These are phyloP conservation scores for Arthrobotrys conoides DNA, from an alignment of 2,329 filamentous ascomycete genomes.

Conservation along the genomic window DNA sequence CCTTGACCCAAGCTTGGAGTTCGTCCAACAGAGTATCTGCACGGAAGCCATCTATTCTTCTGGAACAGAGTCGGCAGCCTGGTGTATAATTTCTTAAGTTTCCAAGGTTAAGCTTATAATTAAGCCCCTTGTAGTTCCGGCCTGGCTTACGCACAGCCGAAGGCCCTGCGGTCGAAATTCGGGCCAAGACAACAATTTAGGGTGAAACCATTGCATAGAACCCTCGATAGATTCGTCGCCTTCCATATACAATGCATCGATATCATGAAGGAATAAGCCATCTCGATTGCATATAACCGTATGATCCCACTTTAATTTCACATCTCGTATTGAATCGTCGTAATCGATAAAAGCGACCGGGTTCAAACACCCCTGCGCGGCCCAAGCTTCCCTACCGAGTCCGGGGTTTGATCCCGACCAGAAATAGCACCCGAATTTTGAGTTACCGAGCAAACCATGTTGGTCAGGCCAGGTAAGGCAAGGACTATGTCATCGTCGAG, in stretches of 20 bases:
- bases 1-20: no score
- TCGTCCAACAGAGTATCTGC: neutral
- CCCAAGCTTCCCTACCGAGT: slow-evolving; percentile 18
- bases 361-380: slow-evolving; percentile 13
- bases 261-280: neutral
- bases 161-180: neutral
- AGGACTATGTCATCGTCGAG: slow-evolving; percentile 18
- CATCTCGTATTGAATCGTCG: slow-evolving; percentile 12
- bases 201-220: neutral
- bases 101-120: slow-evolving; percentile 8
- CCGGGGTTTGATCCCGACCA: slow-evolving; percentile 14
- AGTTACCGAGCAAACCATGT: slow-evolving; percentile 25
- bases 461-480: slow-evolving; percentile 24
- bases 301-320: slow-evolving; percentile 1
- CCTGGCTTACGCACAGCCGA: neutral
- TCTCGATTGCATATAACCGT: neutral
- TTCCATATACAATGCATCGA: neutral
- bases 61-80: neutral
- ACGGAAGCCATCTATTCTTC: slow-evolving; percentile 13
- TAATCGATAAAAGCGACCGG: slow-evolving; percentile 19
- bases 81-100: neutral
- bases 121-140: neutral
- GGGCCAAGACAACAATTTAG: neutral
- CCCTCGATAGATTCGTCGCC: neutral
- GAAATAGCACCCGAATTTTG: slow-evolving; percentile 29